A percentile compares a stretch with the other conserved stretches of the same genome.
Conservation (phyloP, 2,329 filamentous ascomycete species). For the Aureobasidium sp. region DNA sequence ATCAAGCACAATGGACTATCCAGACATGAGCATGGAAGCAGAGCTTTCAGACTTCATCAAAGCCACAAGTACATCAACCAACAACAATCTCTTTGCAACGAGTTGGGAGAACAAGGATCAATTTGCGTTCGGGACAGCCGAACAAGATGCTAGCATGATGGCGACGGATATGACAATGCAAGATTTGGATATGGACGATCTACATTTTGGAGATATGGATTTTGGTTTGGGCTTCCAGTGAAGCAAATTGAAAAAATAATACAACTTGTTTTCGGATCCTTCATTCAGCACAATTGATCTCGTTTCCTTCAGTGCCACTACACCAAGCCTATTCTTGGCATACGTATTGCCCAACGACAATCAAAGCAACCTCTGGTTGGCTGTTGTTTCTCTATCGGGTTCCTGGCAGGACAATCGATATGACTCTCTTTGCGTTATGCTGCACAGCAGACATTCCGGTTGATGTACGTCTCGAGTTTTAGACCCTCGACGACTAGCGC, state of each 20-base stretch:
- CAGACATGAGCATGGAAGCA: neutral
- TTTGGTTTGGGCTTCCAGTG: neutral
- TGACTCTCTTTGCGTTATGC: neutral
- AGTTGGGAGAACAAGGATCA: neutral
- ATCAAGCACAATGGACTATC: neutral
- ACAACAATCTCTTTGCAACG: neutral
- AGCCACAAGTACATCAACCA: neutral
- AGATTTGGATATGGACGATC: constrained; percentile 1
- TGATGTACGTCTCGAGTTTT: neutral
- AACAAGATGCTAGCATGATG: neutral
- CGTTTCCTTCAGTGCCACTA: neutral
- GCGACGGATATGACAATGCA: neutral
- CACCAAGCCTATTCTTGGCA: neutral
- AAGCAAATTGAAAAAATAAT: neutral
- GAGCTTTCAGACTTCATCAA: neutral
- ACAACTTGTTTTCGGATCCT: neutral
- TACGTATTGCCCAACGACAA: neutral
- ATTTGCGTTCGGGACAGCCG: neutral
- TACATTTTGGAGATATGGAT: constrained; percentile 2
- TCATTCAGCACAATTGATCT: neutral
- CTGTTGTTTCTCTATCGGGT: neutral
- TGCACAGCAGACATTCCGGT: neutral
- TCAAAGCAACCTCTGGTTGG: too few relatives aligned
- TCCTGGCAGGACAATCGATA: neutral
- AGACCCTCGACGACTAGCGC: neutral